A percentile compares a stretch with the other conserved stretches of the same genome.
These are phyloP conservation scores for Potentilla sterilis DNA, from an alignment of 306 rosid genomes.

Conservation along the genomic window DNA sequence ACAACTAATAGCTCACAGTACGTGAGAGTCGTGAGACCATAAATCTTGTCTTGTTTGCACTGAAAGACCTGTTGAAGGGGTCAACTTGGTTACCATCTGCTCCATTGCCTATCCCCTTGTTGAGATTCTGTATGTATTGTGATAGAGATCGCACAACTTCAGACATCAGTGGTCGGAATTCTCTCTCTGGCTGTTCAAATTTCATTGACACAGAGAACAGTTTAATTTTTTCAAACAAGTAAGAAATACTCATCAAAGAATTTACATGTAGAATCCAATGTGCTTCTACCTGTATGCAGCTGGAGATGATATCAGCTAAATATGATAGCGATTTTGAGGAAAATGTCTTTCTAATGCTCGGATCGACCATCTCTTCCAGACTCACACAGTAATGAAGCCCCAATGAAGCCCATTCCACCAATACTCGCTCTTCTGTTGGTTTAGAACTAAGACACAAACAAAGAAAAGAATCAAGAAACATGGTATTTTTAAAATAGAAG, in stretches of 20 bases:
- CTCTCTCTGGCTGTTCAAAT: slow-evolving; percentile 58
- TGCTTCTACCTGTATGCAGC: slow-evolving; percentile 63
- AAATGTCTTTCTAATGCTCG: slow-evolving; percentile 54
- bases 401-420: slow-evolving; percentile 76
- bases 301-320: slow-evolving; percentile 64
- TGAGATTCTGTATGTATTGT: slow-evolving; percentile 32
- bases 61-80: slow-evolving; percentile 55
- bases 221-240: not conserved
- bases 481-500: not conserved
- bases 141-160: slow-evolving; percentile 56
- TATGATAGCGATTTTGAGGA: slow-evolving; percentile 54
- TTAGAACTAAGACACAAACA: slow-evolving; percentile 45
- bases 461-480: slow-evolving; percentile 4
- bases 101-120: slow-evolving; percentile 2
- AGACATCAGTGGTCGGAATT: slow-evolving; percentile 71
- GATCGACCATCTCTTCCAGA: slow-evolving; percentile 68
- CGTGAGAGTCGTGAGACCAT: slow-evolving; percentile 33
- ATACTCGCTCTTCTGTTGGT: slow-evolving; percentile 59
- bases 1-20: too few relatives aligned
- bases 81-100: slow-evolving; percentile 42
- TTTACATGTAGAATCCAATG: not conserved
- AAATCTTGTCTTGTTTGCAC: slow-evolving; percentile 56
- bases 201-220: slow-evolving; percentile 15
- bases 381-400: slow-evolving; percentile 58
- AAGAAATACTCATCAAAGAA: not conserved